Evolutionary conservation across 352 stramenopile genomes (phyloP), one percentile per base, ranked within the genome.

Genomic region (Phytopythium kandeliae): DNA sequence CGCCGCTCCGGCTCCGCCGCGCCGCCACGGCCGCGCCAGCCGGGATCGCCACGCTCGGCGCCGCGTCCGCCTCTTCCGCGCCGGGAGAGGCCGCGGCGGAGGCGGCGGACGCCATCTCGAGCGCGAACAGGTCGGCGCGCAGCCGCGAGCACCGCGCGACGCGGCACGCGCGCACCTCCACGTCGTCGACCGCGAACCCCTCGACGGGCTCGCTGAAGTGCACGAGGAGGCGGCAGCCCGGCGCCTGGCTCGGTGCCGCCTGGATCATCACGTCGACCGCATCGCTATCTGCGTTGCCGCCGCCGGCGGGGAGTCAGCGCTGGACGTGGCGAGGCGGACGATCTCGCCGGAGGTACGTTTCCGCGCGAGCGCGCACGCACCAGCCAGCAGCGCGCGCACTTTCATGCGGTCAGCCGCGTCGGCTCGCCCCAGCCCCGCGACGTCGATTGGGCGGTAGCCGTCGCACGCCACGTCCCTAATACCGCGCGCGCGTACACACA

Each of bases 181-280:
- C 31, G 63, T 91, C 79, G 16, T 86, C 73, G 21, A 64, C 17
- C 16, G 83, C 83, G 53, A 89, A 85, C 19, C 84, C 75, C 19
- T 60, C 56, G 17, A 91, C 65, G 2, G 73, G 43, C 47, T 87
- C 77, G 48, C 77, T 89, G 57, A 91, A 91, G 54, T 91, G 74
- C 35, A 91, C 70, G 21, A 80, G 55, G 21, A 80, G 55, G 16
- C 63, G 9, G 28, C 28, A 65, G 28, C 58, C 45, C 8, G 45
- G 45, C 19, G 30, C 2, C 19, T 30, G 30, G 31, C 28, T n/a
- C 17, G 54, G 36, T 13, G 48, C 52, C 58, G 40, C 24, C 37
- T 37, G 26, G 25, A 62, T 44, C 51, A 60, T 48, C 33, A 69
- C 54, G 28, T 46, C 34, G 45, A 54, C 54, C 58, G 36, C 38